Conservation (phyloP, 257 asterid genomes). For the Agastache rugosa region DNA sequence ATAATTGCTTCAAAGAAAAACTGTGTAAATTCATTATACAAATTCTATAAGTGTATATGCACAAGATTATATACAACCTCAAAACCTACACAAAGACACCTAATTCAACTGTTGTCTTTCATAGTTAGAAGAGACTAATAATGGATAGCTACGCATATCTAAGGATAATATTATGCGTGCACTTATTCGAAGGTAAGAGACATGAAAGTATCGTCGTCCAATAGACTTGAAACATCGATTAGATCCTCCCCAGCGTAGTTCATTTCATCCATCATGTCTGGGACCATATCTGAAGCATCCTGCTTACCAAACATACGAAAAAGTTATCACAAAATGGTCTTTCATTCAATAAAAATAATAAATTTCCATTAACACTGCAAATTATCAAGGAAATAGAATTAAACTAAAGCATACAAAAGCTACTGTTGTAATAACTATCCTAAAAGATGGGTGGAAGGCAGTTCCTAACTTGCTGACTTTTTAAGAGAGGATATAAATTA, state of each 20-base stretch:
- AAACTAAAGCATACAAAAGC: not conserved
- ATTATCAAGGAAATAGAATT: not conserved
- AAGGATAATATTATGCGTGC: not conserved
- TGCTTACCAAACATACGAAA: conserved; percentile 29
- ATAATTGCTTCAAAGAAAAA: not conserved
- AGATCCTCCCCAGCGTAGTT: conserved; percentile 66
- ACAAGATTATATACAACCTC: conserved; percentile 38
- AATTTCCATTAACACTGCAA: not conserved
- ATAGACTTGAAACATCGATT: conserved; percentile 61
- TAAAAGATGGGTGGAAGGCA: not conserved
- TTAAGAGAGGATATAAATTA: not conserved
- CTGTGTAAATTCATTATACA: conserved; percentile 24
- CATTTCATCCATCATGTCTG: conserved; percentile 49
- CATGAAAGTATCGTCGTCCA: conserved; percentile 89
- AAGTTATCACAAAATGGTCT: not conserved
- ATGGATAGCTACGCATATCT: conserved; percentile 26
- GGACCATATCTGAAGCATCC: conserved; percentile 53
- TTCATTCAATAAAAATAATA: too few relatives aligned
- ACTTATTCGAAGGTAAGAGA: conserved; percentile 69
- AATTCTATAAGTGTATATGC: conserved; percentile 29
- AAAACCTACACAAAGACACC: not conserved
- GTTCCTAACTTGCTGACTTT: not conserved
- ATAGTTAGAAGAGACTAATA: conserved; percentile 23
- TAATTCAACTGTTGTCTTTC: conserved; percentile 2
- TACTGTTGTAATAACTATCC: not conserved